Conservation (phyloP, 2,329 filamentous ascomycete genomes). For the Aureobasidium melanogenum region DNA sequence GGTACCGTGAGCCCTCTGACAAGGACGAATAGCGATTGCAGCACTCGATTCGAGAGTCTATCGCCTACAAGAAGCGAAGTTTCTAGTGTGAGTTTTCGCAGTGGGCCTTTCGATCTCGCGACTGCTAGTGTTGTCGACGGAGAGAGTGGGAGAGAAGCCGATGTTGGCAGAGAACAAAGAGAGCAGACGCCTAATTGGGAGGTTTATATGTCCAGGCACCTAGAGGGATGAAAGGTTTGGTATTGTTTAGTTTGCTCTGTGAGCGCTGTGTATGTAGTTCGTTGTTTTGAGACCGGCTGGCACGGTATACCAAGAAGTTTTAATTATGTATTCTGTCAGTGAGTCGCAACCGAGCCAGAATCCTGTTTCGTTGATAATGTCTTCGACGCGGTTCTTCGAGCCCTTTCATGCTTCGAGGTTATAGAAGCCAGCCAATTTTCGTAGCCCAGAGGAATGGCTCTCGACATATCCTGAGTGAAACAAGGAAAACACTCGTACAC, state of each 20-base stretch:
- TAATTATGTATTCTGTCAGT: neutral
- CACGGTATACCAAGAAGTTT: neutral
- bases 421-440: neutral
- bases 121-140: neutral
- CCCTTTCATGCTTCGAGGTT: neutral
- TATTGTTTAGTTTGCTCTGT: neutral
- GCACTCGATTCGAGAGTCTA: neutral
- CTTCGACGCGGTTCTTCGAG: neutral
- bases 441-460: neutral
- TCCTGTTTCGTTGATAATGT: neutral
- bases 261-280: neutral
- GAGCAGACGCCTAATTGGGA: conserved; percentile 7
- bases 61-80: neutral
- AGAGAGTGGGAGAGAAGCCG: neutral
- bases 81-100: neutral
- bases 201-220: neutral
- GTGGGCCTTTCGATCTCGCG: neutral
- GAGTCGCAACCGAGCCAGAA: neutral
- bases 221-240: neutral
- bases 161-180: neutral
- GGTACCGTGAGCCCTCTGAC: neutral
- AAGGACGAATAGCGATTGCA: conserved; percentile 5
- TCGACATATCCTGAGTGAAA: neutral
- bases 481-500: neutral
- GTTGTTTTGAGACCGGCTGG: neutral